A percentile compares a stretch with the other conserved stretches of the same genome.
Evolutionary conservation across 2,329 filamentous ascomycete species (phyloP).

Genomic region (Penicillium fuscoglaucum): DNA sequence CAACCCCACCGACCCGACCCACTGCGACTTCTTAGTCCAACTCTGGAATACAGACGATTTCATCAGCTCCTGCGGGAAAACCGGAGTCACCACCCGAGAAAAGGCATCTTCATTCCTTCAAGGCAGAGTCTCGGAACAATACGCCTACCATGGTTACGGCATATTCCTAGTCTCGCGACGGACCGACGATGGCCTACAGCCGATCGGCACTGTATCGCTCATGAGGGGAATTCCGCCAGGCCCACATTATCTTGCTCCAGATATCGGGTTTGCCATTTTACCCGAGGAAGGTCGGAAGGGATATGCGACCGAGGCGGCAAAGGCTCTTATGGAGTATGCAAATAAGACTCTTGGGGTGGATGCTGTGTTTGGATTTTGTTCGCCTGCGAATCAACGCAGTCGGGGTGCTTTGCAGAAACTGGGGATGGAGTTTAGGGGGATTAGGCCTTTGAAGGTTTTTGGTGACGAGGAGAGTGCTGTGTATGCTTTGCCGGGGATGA

Average conservation of each 20-base stretch:
- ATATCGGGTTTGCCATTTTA: conserved; percentile 28
- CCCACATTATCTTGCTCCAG: conserved; percentile 19
- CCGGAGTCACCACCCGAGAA: conserved; percentile 10
- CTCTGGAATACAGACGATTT: conserved; percentile 25
- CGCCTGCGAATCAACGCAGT: conserved; percentile 18
- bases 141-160: conserved; percentile 9
- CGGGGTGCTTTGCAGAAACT: conserved; percentile 25
- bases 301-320: conserved; percentile 29
- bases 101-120: conserved; percentile 16
- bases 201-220: conserved; percentile 22
- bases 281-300: conserved; percentile 28
- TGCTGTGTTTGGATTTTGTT: conserved; percentile 25
- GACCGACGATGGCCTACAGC: not conserved
- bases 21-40: conserved; percentile 19
- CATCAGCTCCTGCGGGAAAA: conserved; percentile 14
- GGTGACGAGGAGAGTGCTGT: conserved; percentile 18
- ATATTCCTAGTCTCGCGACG: conserved; percentile 15
- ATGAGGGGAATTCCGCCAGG: conserved; percentile 19
- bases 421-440: conserved; percentile 25
- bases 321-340: conserved; percentile 21
- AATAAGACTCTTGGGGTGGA: conserved; percentile 14
- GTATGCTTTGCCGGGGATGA: conserved; percentile 19
- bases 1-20: conserved; percentile 10
- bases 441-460: conserved; percentile 19
- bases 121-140: conserved; percentile 3